Evolutionary conservation across 768 basidiomycete species (phyloP).

Genomic region (Lactarius hengduanensis): DNA sequence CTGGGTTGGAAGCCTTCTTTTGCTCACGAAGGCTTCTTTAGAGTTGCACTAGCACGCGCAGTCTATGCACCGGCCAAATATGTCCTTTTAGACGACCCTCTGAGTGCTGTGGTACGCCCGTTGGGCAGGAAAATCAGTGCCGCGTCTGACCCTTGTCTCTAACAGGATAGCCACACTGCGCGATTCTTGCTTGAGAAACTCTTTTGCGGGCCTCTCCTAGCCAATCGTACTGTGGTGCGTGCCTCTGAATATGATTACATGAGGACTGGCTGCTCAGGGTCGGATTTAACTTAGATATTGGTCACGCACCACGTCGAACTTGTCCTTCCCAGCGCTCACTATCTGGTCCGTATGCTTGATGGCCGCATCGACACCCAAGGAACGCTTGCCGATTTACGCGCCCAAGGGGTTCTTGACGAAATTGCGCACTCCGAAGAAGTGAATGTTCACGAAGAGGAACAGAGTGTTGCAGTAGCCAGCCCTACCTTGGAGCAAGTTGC

Average conservation of each 20-base stretch:
- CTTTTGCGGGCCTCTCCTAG: slow-evolving; percentile 62
- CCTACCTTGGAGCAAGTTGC: slow-evolving; percentile 35
- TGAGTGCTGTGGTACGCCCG: slow-evolving; percentile 72
- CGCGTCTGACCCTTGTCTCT: slow-evolving; percentile 1
- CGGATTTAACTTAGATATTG: slow-evolving; percentile 45
- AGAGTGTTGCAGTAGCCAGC: slow-evolving; percentile 26
- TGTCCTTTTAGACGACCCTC: slow-evolving; percentile 76
- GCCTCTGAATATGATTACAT: neutral
- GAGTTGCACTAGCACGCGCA: slow-evolving; percentile 80
- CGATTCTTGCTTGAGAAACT: slow-evolving; percentile 62
- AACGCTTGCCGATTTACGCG: slow-evolving; percentile 59
- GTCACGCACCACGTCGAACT: slow-evolving; percentile 87
- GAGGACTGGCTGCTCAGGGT: neutral
- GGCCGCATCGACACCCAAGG: slow-evolving; percentile 80
- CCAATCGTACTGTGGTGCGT: slow-evolving; percentile 64
- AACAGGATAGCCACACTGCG: slow-evolving; percentile 66
- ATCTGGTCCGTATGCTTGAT: slow-evolving; percentile 76
- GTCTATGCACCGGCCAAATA: slow-evolving; percentile 58
- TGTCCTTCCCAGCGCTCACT: slow-evolving; percentile 69
- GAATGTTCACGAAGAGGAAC: slow-evolving; percentile 47
- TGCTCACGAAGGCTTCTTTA: slow-evolving; percentile 31
- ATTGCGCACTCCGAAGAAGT: slow-evolving; percentile 56
- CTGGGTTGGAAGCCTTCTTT: neutral
- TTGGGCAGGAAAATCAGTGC: slow-evolving; percentile 19
- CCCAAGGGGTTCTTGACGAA: slow-evolving; percentile 57